Conservation (phyloP, 441 rosid genomes). For the Gossypium gossypioides region DNA sequence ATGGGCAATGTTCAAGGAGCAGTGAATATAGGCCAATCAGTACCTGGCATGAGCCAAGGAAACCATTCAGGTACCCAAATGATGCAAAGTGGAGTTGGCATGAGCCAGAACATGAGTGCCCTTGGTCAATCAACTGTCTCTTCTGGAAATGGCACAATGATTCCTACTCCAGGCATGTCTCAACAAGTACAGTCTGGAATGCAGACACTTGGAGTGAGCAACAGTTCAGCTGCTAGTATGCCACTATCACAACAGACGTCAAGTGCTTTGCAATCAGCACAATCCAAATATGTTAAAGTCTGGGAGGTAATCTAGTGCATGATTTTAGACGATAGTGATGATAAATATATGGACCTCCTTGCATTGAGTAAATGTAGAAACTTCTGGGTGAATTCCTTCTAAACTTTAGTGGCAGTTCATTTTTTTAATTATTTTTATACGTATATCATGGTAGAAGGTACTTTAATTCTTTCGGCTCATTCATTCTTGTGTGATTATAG, state of each 20-base stretch:
- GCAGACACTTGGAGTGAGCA: slow-evolving; percentile 56
- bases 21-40: slow-evolving; percentile 40
- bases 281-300: slow-evolving; percentile 81
- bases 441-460: background rate
- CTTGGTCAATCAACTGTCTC: slow-evolving; percentile 57
- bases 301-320: slow-evolving; percentile 63
- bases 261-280: slow-evolving; percentile 56
- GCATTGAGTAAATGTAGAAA: slow-evolving; percentile 9
- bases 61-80: slow-evolving; percentile 68
- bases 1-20: slow-evolving; percentile 43
- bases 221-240: slow-evolving; percentile 56
- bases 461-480: background rate
- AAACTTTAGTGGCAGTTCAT: slow-evolving; percentile 4
- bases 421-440: background rate
- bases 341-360: background rate
- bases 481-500: background rate
- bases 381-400: slow-evolving; percentile 32
- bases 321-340: background rate
- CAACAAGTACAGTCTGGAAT: slow-evolving; percentile 68
- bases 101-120: slow-evolving; percentile 60
- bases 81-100: slow-evolving; percentile 67
- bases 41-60: slow-evolving; percentile 72
- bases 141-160: slow-evolving; percentile 66
- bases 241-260: slow-evolving; percentile 61
- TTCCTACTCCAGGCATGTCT: slow-evolving; percentile 88